These are phyloP conservation scores for Gynostemma pentaphyllum DNA, from an alignment of 306 rosid species.

Conservation along the genomic window DNA sequence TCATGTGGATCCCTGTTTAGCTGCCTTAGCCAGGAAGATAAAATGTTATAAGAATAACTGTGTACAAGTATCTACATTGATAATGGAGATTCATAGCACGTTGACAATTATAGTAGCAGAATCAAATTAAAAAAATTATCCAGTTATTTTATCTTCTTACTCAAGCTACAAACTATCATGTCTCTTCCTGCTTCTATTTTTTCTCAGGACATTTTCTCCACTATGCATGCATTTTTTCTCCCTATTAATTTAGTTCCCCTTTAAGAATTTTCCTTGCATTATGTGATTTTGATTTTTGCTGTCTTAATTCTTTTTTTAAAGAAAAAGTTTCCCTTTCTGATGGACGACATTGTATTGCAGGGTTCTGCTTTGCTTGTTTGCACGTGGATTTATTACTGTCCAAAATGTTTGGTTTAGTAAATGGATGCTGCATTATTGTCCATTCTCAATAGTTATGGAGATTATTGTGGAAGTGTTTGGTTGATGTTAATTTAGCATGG, in stretches of 20 bases:
- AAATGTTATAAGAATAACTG: not conserved
- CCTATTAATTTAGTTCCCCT: not conserved
- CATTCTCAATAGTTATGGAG: not conserved
- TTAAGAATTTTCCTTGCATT: too few relatives aligned
- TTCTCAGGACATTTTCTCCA: not conserved
- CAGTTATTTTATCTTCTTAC: not conserved
- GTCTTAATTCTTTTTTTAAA: not conserved
- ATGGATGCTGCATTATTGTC: not conserved
- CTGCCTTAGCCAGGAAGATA: not conserved
- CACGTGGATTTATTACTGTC: not conserved
- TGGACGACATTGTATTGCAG: not conserved
- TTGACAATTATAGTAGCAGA: too few relatives aligned
- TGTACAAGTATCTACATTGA: not conserved
- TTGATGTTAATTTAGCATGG: conserved; percentile 5
- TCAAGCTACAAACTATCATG: not conserved
- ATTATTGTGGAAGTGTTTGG: not conserved
- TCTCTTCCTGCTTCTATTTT: not conserved
- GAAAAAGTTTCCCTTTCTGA: not conserved
- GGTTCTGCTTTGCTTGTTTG: not conserved
- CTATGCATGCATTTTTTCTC: not conserved
- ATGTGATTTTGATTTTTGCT: too few relatives aligned
- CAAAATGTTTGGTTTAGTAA: not conserved
- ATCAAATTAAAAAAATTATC: too few relatives aligned
- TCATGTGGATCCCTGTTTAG: not conserved
- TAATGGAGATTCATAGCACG: not conserved